These are phyloP conservation scores for Melaleuca quinquenervia DNA, from an alignment of 345 rosid species.

Conservation along the genomic window DNA sequence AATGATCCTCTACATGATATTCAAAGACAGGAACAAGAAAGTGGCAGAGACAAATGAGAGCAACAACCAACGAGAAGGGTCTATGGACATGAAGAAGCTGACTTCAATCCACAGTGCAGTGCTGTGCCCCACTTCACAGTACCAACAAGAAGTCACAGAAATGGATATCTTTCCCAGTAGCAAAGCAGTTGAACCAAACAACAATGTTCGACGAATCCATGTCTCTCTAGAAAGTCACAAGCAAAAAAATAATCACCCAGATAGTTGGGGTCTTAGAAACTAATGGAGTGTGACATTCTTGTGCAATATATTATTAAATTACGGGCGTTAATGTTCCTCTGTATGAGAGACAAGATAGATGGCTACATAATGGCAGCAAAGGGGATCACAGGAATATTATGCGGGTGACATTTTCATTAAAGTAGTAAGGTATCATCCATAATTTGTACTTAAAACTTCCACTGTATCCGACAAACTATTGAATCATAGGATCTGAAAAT, in stretches of 20 bases:
- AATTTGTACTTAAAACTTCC: neutral
- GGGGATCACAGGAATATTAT: neutral
- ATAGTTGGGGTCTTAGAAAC: neutral
- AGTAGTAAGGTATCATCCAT: neutral
- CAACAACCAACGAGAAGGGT: neutral
- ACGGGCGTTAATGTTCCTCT: neutral
- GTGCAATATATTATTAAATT: neutral
- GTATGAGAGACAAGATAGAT: neutral
- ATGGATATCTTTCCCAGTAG: neutral
- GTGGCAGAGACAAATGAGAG: neutral
- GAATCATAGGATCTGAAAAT: neutral
- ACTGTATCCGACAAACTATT: neutral
- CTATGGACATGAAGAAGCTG: neutral
- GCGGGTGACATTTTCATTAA: neutral
- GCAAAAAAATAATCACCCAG: neutral
- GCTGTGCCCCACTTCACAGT: neutral
- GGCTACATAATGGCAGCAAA: neutral
- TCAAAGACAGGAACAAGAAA: neutral
- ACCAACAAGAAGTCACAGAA: neutral
- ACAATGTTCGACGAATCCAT: no score
- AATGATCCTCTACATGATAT: constrained; percentile 33
- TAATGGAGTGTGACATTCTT: neutral
- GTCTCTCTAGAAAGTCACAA: neutral
- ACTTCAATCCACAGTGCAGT: neutral
- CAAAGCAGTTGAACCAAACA: neutral